These are phyloP conservation scores for Moniliella sp. DNA, from an alignment of 1,284 basidiomycete species.

Conservation along the genomic window DNA sequence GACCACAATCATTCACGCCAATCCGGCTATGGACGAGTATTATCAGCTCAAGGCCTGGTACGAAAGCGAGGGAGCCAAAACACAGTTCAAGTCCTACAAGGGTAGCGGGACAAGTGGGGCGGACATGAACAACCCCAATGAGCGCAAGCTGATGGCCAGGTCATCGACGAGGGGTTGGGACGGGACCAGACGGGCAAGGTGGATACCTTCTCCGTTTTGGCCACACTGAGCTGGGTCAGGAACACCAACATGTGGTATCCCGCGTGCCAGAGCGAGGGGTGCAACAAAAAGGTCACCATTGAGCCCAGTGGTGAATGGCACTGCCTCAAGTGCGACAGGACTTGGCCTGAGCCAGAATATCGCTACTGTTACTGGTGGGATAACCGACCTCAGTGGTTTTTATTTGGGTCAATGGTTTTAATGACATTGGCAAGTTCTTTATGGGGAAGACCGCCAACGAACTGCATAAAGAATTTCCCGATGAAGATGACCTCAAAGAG, in stretches of 20 bases:
- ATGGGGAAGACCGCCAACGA: constrained; percentile 56
- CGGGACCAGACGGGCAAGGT: constrained; percentile 47
- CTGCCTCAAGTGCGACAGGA: constrained; percentile 77
- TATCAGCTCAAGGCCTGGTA: constrained; percentile 76
- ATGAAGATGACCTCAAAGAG: too few species aligned
- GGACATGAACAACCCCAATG: constrained; percentile 6
- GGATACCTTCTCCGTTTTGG: constrained; percentile 60
- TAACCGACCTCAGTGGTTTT: constrained; percentile 70
- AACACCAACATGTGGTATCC: constrained; percentile 68
- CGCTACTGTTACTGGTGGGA: constrained; percentile 72
- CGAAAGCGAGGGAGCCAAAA: constrained; percentile 19
- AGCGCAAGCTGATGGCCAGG: constrained; percentile 50
- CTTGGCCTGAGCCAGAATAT: constrained; percentile 53
- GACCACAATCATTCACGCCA: constrained; percentile 37
- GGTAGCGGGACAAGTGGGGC: constrained; percentile 16
- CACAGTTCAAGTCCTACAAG: constrained; percentile 35
- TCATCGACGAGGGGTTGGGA: constrained; percentile 59
- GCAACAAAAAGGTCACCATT: constrained; percentile 75
- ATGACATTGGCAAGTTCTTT: constrained; percentile 63
- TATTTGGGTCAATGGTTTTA: constrained; percentile 84
- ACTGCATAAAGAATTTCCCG: constrained; percentile 46
- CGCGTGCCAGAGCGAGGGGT: constrained; percentile 58
- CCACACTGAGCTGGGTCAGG: constrained; percentile 74
- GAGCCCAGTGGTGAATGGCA: constrained; percentile 50
- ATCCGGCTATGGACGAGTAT: constrained; percentile 71